These are phyloP conservation scores for Aspergillus transmontanensis DNA, from an alignment of 2,329 filamentous ascomycete genomes.

Conservation along the genomic window DNA sequence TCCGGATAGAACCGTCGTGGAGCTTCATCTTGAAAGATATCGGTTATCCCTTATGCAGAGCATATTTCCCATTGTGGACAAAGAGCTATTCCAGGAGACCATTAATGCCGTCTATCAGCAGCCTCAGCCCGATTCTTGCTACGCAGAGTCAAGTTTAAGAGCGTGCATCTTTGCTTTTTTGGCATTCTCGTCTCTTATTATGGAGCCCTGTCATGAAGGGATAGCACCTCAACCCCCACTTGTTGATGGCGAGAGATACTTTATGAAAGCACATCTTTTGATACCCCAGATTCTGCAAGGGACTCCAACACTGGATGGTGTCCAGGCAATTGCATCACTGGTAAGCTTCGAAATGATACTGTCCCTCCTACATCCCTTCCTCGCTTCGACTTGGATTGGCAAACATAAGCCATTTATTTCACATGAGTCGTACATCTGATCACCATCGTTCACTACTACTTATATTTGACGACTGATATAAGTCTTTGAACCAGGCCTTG, in stretches of 20 bases:
- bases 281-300: conserved; percentile 49
- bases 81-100: conserved; percentile 50
- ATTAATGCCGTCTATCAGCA: conserved; percentile 50
- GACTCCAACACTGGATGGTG: conserved; percentile 43
- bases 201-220: conserved; percentile 20
- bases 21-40: conserved; percentile 37
- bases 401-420: not conserved
- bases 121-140: conserved; percentile 16
- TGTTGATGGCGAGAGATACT: conserved; percentile 47
- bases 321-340: conserved; percentile 53
- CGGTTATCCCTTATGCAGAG: conserved; percentile 41
- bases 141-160: conserved; percentile 39
- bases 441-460: not conserved
- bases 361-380: not conserved
- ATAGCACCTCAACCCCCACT: conserved; percentile 5
- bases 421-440: not conserved
- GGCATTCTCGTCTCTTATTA: conserved; percentile 37
- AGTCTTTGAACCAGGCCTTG: conserved; percentile 34
- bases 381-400: not conserved
- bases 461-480: not conserved
- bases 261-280: conserved; percentile 46
- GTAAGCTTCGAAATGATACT: conserved; percentile 37
- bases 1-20: conserved; percentile 37
- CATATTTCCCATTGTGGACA: conserved; percentile 55
- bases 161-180: conserved; percentile 56